These are phyloP conservation scores for Prototheca wickerhamii DNA, from an alignment of 163 green algal species.

Conservation along the genomic window DNA sequence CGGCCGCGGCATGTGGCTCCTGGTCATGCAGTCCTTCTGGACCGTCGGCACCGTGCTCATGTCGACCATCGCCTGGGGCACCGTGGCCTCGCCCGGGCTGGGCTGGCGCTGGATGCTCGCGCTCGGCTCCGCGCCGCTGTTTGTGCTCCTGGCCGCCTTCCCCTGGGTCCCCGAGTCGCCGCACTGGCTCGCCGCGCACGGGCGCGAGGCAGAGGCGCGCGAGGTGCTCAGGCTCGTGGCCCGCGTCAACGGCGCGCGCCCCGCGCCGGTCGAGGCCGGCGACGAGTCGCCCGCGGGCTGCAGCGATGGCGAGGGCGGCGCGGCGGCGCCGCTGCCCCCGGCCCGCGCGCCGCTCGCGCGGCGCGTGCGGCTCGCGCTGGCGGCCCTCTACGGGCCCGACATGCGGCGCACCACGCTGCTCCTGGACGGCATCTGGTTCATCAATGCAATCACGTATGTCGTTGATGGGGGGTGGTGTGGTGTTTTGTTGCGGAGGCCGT, in stretches of 20 bases:
- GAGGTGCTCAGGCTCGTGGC: slow-evolving; percentile 41
- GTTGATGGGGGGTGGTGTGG: background rate
- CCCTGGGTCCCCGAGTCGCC: slow-evolving; percentile 65
- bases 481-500: background rate
- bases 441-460: slow-evolving; percentile 17
- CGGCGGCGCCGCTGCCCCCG: background rate
- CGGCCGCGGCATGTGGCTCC: slow-evolving; percentile 44
- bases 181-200: slow-evolving; percentile 43
- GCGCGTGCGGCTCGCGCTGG: background rate
- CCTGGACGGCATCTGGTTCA: slow-evolving; percentile 57
- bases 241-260: slow-evolving; percentile 28
- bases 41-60: slow-evolving; percentile 45
- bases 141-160: slow-evolving; percentile 51
- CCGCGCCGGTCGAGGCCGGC: slow-evolving; percentile 1
- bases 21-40: slow-evolving; percentile 63
- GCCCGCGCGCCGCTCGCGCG: background rate
- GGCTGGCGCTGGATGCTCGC: slow-evolving; percentile 69
- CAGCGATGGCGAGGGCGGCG: background rate
- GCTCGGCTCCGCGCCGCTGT: slow-evolving; percentile 50
- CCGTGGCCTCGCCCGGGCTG: slow-evolving; percentile 12
- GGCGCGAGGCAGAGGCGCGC: slow-evolving; percentile 32
- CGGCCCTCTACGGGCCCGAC: slow-evolving; percentile 1
- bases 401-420: slow-evolving; percentile 44
- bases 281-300: background rate
- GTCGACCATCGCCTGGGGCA: background rate